A percentile compares a stretch with the other conserved stretches of the same genome.
Conservation (phyloP, 805 yeast genomes). For the Priceomyces carsonii region DNA sequence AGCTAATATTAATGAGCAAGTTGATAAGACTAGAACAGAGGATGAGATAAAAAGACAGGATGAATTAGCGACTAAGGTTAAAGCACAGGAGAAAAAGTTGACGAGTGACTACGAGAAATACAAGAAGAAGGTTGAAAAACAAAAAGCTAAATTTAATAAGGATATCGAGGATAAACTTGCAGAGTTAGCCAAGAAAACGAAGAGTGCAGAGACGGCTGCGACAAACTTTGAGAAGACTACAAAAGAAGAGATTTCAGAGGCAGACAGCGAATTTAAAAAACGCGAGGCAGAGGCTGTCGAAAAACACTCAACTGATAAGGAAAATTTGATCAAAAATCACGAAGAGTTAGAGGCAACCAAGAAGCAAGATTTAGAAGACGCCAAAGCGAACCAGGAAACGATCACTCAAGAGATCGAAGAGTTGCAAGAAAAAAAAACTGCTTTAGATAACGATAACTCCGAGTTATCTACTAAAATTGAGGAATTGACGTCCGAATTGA, state of each 20-base stretch:
- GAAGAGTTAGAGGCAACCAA: conserved; percentile 47
- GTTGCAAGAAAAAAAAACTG: conserved; percentile 43
- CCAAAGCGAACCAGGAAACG: conserved; percentile 41
- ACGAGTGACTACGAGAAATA: conserved; percentile 37
- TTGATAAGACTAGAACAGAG: conserved; percentile 41
- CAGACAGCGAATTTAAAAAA: conserved; percentile 43
- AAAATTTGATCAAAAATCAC: conserved; percentile 41
- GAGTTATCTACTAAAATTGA: conserved; percentile 41
- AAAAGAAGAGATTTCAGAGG: conserved; percentile 44
- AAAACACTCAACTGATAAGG: conserved; percentile 47
- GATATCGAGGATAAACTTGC: conserved; percentile 39
- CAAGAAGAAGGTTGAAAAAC: conserved; percentile 37
- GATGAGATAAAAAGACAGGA: conserved; percentile 45
- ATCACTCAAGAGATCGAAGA: conserved; percentile 47
- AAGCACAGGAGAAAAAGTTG: conserved; percentile 36
- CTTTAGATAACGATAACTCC: conserved; percentile 38
- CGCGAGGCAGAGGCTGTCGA: conserved; percentile 49
- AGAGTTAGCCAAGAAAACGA: conserved; percentile 20
- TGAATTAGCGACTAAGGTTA: conserved; percentile 35
- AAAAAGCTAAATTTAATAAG: conserved; percentile 37
- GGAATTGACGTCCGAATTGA: conserved; percentile 42
- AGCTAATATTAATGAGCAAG: conserved; percentile 51
- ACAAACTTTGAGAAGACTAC: conserved; percentile 43
- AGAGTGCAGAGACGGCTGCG: conserved; percentile 31
- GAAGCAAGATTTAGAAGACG: conserved; percentile 42